A percentile compares a stretch with the other conserved stretches of the same genome.
These are phyloP conservation scores for Drechslerella stenobrocha DNA, from an alignment of 2,329 filamentous ascomycete genomes.

Conservation along the genomic window DNA sequence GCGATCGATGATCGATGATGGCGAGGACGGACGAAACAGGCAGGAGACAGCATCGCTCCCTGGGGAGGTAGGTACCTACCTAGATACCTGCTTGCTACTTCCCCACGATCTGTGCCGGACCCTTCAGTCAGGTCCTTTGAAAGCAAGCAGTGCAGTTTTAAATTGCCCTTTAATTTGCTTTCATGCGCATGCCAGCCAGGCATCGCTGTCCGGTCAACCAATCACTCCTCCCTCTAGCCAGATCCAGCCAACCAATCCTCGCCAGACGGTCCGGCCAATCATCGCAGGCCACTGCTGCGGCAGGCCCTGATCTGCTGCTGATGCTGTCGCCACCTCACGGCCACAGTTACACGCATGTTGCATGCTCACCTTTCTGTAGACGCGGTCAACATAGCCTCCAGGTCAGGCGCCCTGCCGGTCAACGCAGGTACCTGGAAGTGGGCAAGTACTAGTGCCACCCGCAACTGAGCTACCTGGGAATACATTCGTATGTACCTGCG, in stretches of 20 bases:
- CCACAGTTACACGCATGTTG: background rate
- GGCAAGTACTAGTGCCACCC: no score
- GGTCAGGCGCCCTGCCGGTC: no score
- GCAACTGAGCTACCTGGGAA: no score
- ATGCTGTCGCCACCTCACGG: background rate
- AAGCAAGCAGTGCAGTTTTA: conserved; percentile 3
- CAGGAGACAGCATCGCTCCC: no score
- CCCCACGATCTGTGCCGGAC: no score
- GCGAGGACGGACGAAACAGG: no score
- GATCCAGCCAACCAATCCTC: background rate
- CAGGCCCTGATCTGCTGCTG: background rate
- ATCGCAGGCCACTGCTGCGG: background rate
- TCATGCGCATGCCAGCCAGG: conserved; percentile 18
- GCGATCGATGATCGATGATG: conserved; percentile 1
- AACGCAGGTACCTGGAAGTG: background rate
- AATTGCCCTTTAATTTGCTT: background rate
- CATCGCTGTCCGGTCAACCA: background rate
- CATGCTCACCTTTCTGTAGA: no score
- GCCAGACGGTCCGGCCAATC: conserved; percentile 1
- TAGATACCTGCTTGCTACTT: no score
- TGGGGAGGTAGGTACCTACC: no score
- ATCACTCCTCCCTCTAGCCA: background rate
- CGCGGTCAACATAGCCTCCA: no score
- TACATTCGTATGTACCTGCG: no score
- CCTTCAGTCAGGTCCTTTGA: no score